Evolutionary conservation across 306 rosid genomes (phyloP).

Genomic region (Pyrus bretschneideri): DNA sequence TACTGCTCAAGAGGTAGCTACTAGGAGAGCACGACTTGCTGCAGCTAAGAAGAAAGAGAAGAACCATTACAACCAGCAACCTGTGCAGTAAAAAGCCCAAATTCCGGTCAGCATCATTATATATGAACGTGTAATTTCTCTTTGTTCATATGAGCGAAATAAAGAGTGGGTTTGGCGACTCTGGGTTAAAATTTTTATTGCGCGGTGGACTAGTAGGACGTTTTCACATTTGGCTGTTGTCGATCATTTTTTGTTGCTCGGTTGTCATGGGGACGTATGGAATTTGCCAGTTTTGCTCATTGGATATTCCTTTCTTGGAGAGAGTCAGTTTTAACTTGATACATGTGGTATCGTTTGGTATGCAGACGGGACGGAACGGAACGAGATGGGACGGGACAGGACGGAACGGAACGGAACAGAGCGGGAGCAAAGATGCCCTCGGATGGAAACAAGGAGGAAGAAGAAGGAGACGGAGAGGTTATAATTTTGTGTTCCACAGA

Average conservation of each 20-base stretch:
- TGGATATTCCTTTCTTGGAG: constrained; percentile 25
- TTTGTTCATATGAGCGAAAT: constrained; percentile 62
- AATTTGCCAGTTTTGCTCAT: constrained; percentile 32
- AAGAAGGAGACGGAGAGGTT: too few relatives aligned
- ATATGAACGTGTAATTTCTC: constrained; percentile 49
- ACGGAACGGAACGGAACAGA: too few relatives aligned
- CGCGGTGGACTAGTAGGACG: constrained; percentile 34
- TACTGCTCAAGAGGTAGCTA: constrained; percentile 87
- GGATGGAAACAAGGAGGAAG: too few relatives aligned
- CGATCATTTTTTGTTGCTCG: constrained; percentile 30
- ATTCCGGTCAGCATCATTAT: constrained; percentile 25
- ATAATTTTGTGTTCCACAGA: too few relatives aligned
- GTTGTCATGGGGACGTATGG: constrained; percentile 32
- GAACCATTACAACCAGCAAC: constrained; percentile 92
- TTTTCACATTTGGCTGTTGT: constrained; percentile 22
- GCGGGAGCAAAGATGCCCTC: too few relatives aligned
- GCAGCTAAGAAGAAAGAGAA: constrained; percentile 94
- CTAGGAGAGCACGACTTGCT: constrained; percentile 76
- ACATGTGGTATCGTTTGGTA: neutral
- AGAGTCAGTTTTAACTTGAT: constrained; percentile 27
- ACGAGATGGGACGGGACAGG: too few relatives aligned
- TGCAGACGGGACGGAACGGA: too few relatives aligned
- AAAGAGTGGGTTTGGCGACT: constrained; percentile 41
- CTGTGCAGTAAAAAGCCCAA: constrained; percentile 49
- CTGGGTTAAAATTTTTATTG: constrained; percentile 33